phyloP scores from a whole-genome alignment of 2,329 filamentous ascomycete genomes.

The Xylaria sp. region DNA sequence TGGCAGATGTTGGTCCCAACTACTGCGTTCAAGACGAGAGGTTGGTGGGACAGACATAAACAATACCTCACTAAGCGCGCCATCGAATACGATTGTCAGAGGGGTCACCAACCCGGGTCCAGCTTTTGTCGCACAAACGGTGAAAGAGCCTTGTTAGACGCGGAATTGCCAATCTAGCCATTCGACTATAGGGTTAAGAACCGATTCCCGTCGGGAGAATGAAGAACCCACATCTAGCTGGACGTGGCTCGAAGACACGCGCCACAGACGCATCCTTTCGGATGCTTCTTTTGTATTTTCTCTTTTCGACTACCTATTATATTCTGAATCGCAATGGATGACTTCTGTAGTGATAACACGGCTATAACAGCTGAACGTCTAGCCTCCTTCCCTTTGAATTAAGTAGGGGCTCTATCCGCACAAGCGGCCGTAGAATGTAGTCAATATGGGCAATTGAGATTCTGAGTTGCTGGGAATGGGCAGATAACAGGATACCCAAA shows the following conservation, averaged over 20 bases:
- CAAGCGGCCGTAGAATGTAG: constrained; percentile 25
- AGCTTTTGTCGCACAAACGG: constrained; percentile 1
- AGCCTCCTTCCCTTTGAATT: constrained; percentile 5
- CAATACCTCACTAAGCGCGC: constrained; percentile 24
- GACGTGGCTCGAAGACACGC: constrained; percentile 12
- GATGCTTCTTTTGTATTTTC: constrained; percentile 39
- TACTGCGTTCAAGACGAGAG: constrained; percentile 14
- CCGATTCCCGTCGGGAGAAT: constrained; percentile 18
- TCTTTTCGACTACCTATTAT: constrained; percentile 42
- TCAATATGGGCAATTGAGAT: constrained; percentile 10
- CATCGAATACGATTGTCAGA: constrained; percentile 18
- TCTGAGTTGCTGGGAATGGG: constrained; percentile 10
- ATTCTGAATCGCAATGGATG: constrained; percentile 41
- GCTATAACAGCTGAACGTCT: constrained; percentile 16
- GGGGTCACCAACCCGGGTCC: constrained; percentile 6
- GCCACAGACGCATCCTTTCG: constrained; percentile 21
- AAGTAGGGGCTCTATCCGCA: constrained; percentile 18
- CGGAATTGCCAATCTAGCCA: constrained; percentile 7
- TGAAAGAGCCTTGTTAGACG: constrained; percentile 8
- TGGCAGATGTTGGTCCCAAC: background rate
- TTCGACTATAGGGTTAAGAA: constrained; percentile 17
- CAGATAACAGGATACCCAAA: constrained; percentile 3
- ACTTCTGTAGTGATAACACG: constrained; percentile 32
- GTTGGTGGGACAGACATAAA: constrained; percentile 19
- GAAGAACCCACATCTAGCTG: constrained; percentile 22